Conservation (phyloP, 345 rosid species). For the Eutrema heterophyllum region DNA sequence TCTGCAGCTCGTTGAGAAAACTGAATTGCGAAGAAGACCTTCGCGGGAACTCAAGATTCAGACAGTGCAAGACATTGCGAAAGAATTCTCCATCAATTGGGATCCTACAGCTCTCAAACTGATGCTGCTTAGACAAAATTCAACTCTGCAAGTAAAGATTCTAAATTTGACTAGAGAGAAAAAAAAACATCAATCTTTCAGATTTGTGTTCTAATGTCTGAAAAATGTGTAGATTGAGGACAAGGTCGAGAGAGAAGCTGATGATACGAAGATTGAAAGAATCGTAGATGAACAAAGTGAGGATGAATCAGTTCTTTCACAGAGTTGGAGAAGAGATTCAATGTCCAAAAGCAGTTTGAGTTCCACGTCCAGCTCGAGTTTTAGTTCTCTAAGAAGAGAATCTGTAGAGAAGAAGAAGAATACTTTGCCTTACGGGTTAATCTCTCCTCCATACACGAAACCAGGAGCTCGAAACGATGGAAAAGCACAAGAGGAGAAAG, state of each 20-base stretch:
- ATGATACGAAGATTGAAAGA: constrained; percentile 5
- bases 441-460: constrained; percentile 56
- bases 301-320: constrained; percentile 34
- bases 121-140: constrained; percentile 40
- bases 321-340: constrained; percentile 23
- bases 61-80: constrained; percentile 48
- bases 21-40: constrained; percentile 28
- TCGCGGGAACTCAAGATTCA: constrained; percentile 57
- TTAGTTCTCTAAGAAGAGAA: constrained; percentile 29
- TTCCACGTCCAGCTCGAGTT: constrained; percentile 35
- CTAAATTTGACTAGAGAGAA: neutral
- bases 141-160: constrained; percentile 15
- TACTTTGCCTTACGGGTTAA: constrained; percentile 32
- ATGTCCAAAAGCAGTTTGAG: constrained; percentile 37
- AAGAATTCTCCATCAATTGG: constrained; percentile 60
- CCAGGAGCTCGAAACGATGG: constrained; percentile 19
- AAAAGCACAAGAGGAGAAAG: constrained; percentile 12
- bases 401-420: constrained; percentile 33
- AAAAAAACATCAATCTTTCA: constrained; percentile 24
- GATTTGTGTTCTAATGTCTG: neutral
- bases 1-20: constrained; percentile 48
- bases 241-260: constrained; percentile 26
- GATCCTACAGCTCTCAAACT: constrained; percentile 55
- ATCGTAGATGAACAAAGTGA: constrained; percentile 33
- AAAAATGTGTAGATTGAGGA: constrained; percentile 18